Evolutionary conservation across 2,329 filamentous ascomycete species (phyloP), one percentile per base, ranked within the genome.

Genomic region (Alternaria postmessia): DNA sequence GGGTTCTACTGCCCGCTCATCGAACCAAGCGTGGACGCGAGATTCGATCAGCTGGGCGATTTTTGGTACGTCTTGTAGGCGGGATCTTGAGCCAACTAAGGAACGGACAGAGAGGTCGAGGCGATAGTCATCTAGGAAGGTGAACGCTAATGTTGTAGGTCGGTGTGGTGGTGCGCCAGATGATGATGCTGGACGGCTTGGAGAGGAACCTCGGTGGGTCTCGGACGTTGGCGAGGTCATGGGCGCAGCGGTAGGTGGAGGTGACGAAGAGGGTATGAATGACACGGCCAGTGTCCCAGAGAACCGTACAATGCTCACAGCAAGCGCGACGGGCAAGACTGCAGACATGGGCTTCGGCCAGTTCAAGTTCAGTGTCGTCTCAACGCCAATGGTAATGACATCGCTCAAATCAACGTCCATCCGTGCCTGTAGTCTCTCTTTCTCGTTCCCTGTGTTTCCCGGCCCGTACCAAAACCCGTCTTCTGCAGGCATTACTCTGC

Each of bases 351-450:
- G 92, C 75, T 94, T 96, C 0, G 95, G 95, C 76, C 96, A 99
- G 79, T 99, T 99, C 57, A 99, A 85, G 48, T 97, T 85, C 63
- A 99, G 83, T 70, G 95, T 97, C 3, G 95, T 99, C 82, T 99
- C 95, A 26, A 99, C 85, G 0, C 93, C 95, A 54, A 99, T 83
- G 0, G 95, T 99, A 61, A 99, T 92, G 79, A 97, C 94, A 79
- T 99, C 95, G 79, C 91, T 95, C 59, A 99, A 82, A 77, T 99
- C 95, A 36, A 99, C 94, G 78, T 99, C 95, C 92, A 99, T 96
- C 60, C 94, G 85, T 1, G 95, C 95, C 78, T 99, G 95, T 20
- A 99, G 83, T 39, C 94, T 86, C 0, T 90, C 90, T 22, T 93
- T 92, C 54, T 88, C 86, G 34, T 83, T 82, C 63, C 85, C 81